Evolutionary conservation across 2,329 filamentous ascomycete genomes (phyloP), one percentile per base, ranked within the genome.

Genomic region (Alternaria viburni): DNA sequence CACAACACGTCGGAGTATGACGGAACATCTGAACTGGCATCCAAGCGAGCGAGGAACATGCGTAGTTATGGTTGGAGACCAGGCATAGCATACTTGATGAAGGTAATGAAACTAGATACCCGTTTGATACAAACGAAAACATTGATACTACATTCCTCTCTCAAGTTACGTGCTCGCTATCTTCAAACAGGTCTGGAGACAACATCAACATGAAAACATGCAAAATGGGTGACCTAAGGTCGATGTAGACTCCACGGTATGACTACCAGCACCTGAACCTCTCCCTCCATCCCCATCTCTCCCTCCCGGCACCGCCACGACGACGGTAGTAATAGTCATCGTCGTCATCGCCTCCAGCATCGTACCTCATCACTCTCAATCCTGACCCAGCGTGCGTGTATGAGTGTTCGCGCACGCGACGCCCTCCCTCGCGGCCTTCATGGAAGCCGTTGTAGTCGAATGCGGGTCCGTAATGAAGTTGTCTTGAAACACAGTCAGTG

Each of bases 101-200:
- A 58, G 51, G 51, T 28, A 26, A 60, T 36, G 49, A 55, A 59
- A 57, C 47, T 64, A 66, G 64, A 66, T 66, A 66, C 64, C 64
- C 64, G 61, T 63, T 59, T 49, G 28, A 44, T 44, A 43, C 21
- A 54, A 28, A 54, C 25, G 45, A 49, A 49, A 32, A 32, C 28
- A 26, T 57, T 36, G 19, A 41, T 36, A 52, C 49, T n/a, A 41
- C 43, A 7, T 45, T 1, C 2, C 2, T 6, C 19, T 54, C 6
- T 32, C 36, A 12, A 23, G 1, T 4, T 30, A 19, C 10, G 21
- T 41, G 9, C 32, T n/a, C 32, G 32, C 7, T n/a, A 36, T 36
- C 4, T 36, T 36, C 4, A 5, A 9, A 5, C 8, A 36, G 32
- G 32, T 8, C 32, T 36, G 15, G 32, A 36, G 32, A 36, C 8